phyloP scores from a whole-genome alignment of 331 rosid species.

The Rhamnella rubrinervis region DNA sequence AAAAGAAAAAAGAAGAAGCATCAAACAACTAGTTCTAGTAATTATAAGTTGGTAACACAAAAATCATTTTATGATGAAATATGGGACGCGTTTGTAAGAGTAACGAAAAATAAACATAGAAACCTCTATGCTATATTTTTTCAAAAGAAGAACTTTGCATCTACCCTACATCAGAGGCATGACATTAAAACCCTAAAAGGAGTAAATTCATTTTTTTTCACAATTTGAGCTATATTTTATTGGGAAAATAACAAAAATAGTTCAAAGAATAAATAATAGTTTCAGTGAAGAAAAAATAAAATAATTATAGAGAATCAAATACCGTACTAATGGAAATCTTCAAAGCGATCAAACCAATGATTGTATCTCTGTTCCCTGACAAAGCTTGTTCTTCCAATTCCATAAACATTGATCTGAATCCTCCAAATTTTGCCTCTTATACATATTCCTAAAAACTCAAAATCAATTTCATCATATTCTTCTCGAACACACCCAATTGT shows the following conservation, averaged over 20 bases:
- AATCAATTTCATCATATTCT: conserved; percentile 63
- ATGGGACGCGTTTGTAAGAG: conserved; percentile 23
- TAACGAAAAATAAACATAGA: conserved; percentile 12
- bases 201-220: not conserved
- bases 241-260: not conserved
- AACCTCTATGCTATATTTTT: conserved; percentile 9
- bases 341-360: conserved; percentile 93
- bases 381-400: conserved; percentile 87
- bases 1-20: not conserved
- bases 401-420: conserved; percentile 89
- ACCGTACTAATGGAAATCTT: conserved; percentile 78
- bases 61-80: conserved; percentile 43
- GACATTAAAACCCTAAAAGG: conserved; percentile 10
- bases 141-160: not conserved
- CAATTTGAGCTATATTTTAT: not conserved
- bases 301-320: conserved; percentile 24
- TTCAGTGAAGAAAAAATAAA: not conserved
- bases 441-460: conserved; percentile 46
- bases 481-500: conserved; percentile 51
- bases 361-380: conserved; percentile 92
- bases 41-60: conserved; percentile 15
- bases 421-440: conserved; percentile 96
- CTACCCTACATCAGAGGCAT: conserved; percentile 14
- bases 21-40: conserved; percentile 9
- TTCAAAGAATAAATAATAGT: not conserved